Percentiles rank a stretch among this genome's conserved stretches.
Conservation (phyloP, 2,329 filamentous ascomycete genomes). For the Achaetomium macrosporum region DNA sequence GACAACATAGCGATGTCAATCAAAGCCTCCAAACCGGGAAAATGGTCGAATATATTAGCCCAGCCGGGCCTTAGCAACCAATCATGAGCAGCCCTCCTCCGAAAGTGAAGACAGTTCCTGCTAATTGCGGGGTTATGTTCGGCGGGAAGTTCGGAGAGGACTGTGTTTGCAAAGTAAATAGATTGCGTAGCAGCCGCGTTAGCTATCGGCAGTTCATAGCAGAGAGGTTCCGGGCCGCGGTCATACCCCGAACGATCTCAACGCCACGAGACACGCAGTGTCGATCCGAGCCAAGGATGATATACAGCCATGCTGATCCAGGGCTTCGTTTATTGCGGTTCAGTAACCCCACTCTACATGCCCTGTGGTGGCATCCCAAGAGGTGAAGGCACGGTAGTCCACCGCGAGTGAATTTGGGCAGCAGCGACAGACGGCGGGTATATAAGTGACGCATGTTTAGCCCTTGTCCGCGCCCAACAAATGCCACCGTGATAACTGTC, state of each 20-base stretch:
- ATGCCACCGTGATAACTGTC: no score
- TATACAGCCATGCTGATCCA: no score
- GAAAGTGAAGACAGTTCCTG: not conserved
- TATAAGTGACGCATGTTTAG: no score
- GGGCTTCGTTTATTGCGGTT: no score
- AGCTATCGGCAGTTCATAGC: conserved; percentile 9
- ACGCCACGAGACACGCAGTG: not conserved
- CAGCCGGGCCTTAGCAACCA: conserved; percentile 1
- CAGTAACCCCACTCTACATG: no score
- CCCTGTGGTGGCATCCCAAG: no score
- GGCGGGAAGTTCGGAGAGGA: not conserved
- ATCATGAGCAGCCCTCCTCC: not conserved
- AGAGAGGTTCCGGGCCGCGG: not conserved
- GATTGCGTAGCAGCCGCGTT: conserved; percentile 4
- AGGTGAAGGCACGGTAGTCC: no score
- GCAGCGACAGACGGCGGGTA: no score
- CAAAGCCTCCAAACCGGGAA: conserved; percentile 12
- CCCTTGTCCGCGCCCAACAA: no score
- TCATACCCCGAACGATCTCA: not conserved
- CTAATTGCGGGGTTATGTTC: conserved; percentile 4
- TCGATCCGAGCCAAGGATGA: no score
- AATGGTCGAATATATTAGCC: conserved; percentile 10
- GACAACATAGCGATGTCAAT: conserved; percentile 8
- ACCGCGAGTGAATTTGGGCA: no score
- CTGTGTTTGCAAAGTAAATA: conserved; percentile 8